phyloP scores from a whole-genome alignment of 1,284 basidiomycete genomes.

The Agroathelia rolfsii region DNA sequence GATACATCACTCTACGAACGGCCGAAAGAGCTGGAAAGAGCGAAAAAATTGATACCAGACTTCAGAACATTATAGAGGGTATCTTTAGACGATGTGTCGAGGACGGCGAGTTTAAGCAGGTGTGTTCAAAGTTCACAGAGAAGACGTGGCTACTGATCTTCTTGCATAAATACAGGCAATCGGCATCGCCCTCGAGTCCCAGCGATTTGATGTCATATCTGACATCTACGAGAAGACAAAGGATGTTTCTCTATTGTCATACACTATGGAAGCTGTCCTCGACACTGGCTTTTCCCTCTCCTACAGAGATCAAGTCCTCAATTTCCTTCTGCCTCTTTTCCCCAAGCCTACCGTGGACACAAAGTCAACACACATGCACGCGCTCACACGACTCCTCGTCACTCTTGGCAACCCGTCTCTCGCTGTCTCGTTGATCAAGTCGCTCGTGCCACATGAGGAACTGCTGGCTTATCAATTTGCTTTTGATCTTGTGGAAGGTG shows the following conservation, averaged over 20 bases:
- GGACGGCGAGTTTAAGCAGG: constrained; percentile 85
- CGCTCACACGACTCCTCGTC: constrained; percentile 81
- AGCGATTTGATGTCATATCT: constrained; percentile 76
- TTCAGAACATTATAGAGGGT: constrained; percentile 77
- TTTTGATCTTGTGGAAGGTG: constrained; percentile 89
- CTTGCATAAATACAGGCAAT: constrained; percentile 52
- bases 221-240: constrained; percentile 63
- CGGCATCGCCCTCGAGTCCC: constrained; percentile 87
- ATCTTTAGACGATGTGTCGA: constrained; percentile 79
- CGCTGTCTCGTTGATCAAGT: constrained; percentile 61
- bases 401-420: constrained; percentile 73
- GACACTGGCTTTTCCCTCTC: constrained; percentile 75
- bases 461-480: constrained; percentile 87
- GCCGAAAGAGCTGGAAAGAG: constrained; percentile 35
- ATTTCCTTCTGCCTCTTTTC: constrained; percentile 79
- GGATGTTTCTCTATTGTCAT: constrained; percentile 74
- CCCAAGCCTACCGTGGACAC: constrained; percentile 58
- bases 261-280: constrained; percentile 83
- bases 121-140: constrained; percentile 22
- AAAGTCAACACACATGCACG: constrained; percentile 64
- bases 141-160: not conserved
- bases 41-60: constrained; percentile 63
- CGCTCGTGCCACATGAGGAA: constrained; percentile 61
- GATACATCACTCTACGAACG: constrained; percentile 62
- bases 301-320: constrained; percentile 77